These are phyloP conservation scores for Spiromyces aspiralis DNA, from an alignment of 371 early-diverging fungal species.

Conservation along the genomic window DNA sequence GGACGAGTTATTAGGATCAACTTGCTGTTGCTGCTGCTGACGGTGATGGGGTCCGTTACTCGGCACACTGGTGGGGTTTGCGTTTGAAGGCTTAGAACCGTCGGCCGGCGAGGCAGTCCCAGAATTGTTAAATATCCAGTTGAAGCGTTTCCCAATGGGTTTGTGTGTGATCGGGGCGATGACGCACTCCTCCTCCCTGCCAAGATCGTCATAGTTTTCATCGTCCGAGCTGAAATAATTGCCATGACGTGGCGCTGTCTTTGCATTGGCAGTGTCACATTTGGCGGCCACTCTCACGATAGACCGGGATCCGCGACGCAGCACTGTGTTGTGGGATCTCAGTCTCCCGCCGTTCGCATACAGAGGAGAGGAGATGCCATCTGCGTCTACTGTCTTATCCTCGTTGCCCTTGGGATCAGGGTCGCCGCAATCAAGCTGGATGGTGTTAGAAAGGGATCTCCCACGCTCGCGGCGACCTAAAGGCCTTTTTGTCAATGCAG, in stretches of 20 bases:
- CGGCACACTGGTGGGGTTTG: not conserved
- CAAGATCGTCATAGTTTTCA: slow-evolving; percentile 11
- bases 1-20: too few relatives aligned
- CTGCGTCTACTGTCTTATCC: not conserved
- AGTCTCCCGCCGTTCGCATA: not conserved
- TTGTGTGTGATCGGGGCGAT: slow-evolving; percentile 19
- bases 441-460: not conserved
- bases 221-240: not conserved
- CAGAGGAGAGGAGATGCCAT: not conserved
- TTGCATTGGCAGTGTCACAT: too few relatives aligned
- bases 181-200: slow-evolving; percentile 16
- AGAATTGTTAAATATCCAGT: slow-evolving; percentile 19
- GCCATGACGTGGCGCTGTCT: too few relatives aligned
- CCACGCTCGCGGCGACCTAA: not conserved
- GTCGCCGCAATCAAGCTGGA: not conserved
- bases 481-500: not conserved
- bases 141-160: slow-evolving; percentile 22
- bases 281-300: too few relatives aligned
- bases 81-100: not conserved
- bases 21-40: slow-evolving; percentile 26
- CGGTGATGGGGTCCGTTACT: slow-evolving; percentile 7
- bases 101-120: not conserved
- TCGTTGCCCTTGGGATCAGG: not conserved
- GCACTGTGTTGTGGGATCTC: not conserved
- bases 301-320: too few relatives aligned